Evolutionary conservation across 2,329 filamentous ascomycete genomes (phyloP), one percentile per base, ranked within the genome.

Genomic region (Elsinoe australis): DNA sequence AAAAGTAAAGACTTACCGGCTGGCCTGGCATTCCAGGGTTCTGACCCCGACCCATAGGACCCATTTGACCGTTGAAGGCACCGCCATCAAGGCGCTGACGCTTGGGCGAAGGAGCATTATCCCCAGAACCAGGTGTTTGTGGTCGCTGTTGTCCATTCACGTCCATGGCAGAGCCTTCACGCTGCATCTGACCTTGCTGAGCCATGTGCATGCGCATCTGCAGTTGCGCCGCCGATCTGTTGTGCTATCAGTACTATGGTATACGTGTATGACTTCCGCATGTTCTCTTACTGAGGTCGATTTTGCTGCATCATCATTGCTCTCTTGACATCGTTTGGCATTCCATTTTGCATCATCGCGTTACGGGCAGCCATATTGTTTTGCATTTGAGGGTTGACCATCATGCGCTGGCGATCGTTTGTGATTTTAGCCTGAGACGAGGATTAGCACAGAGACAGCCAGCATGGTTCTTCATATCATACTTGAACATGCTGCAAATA

Each of bases 51-150:
- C 83, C 84, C 66, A 86, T 87, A 49, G 80, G 79, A 69, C 84
- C 83, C 76, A 89, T 84, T 61, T 81, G 82, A 53, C 82, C 80
- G 62, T 86, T 86, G 67, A 87, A 87, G 7, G 75, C 75, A 26
- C 75, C 74, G 60, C 83, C 81, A 55, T 89, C 86, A 52, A 95
- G 77, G 50, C 89, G 85, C 50, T 82, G 86, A 60, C 89, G 79
- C 71, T 96, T 96, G 1, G 90, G 90, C 24, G 90, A 96, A 3
- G 88, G 87, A 19, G 87, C 88, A 60, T 92, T 92, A 47, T 95
- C 89, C 48, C 81, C 82, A 29, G 83, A 83, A 44, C 82, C 80
- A 5, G 90, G 90, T 26, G 90, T 95, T 50, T 83, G 81, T 21
- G 87, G 83, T 51, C 88, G 80, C 54, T 68, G 69, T 56, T 83